These are phyloP conservation scores for Myriosclerotinia scirpicola DNA, from an alignment of 2,329 filamentous ascomycete genomes.

Conservation along the genomic window DNA sequence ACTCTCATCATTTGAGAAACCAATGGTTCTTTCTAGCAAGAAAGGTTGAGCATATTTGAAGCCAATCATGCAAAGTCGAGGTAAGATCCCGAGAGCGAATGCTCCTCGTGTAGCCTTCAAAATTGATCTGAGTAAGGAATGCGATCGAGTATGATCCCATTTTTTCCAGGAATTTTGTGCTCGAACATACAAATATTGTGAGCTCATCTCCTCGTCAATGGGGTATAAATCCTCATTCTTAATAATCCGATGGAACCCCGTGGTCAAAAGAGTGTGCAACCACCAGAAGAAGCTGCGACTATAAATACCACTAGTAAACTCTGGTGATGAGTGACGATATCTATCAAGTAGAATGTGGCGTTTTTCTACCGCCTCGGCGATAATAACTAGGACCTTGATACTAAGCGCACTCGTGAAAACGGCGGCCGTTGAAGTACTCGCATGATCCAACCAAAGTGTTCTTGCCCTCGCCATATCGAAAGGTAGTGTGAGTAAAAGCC, in stretches of 20 bases:
- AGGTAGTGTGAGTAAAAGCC: conserved; percentile 34
- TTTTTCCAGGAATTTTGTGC: conserved; percentile 28
- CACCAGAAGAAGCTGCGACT: conserved; percentile 44
- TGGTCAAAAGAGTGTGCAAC: conserved; percentile 43
- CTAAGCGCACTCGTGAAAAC: conserved; percentile 43
- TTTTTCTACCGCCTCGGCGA: conserved; percentile 46
- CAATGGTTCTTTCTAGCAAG: conserved; percentile 26
- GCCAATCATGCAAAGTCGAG: conserved; percentile 27
- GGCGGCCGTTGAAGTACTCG: conserved; percentile 37
- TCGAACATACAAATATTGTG: conserved; percentile 23
- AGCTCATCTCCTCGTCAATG: conserved; percentile 39
- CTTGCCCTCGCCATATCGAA: conserved; percentile 35
- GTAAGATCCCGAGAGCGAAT: conserved; percentile 26
- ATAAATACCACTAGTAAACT: conserved; percentile 45
- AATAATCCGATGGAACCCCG: conserved; percentile 43
- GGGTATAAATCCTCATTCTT: conserved; percentile 42
- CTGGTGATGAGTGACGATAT: conserved; percentile 41
- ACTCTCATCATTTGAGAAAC: conserved; percentile 21
- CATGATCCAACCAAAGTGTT: conserved; percentile 36
- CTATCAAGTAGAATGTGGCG: conserved; percentile 38
- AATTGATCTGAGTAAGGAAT: conserved; percentile 31
- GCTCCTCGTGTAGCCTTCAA: conserved; percentile 29
- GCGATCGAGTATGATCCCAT: conserved; percentile 18
- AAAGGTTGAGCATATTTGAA: conserved; percentile 31
- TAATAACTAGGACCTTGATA: conserved; percentile 41